Evolutionary conservation across 1,284 basidiomycete species (phyloP), one percentile per base, ranked within the genome.

Genomic region (Rhodotorula sp.): DNA sequence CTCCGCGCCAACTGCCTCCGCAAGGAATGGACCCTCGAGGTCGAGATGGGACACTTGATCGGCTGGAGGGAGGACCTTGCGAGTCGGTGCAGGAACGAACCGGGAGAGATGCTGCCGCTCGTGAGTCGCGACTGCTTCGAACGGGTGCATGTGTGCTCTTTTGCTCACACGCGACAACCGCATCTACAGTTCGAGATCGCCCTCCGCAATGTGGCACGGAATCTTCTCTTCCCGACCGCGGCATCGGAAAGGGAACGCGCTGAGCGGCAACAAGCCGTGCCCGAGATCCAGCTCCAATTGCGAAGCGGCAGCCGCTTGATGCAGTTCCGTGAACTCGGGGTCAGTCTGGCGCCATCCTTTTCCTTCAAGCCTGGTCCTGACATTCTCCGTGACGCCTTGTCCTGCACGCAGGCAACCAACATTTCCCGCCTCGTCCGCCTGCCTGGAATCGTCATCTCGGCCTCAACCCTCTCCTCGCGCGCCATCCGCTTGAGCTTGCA

Each of bases 401-500:
- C 56, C 10, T n/a, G 48, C 26, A 21, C 73, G 10, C 80, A 87
- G 71, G 95, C 97, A 7, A 87, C 95, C 77, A 94, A 90, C 43
- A 91, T 98, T 85, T 94, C 95, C 78, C 94, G 92, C 78, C 89
- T 99, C 56, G 95, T 99, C 49, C 90, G 97, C 72, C 87, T 99
- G 56, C 97, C 97, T 1, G 97, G 97, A 48, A 99, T 99, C 78
- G 94, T 99, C 79, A 97, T 99, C 80, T 95, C 95, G 52, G 91
- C 97, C 1, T 97, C 95, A 7, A 90, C 95, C 15, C 87, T 98
- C 31, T 91, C 94, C 0, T 93, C 95, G 3, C 89, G 95, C 43
- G 94, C 95, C 16, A 95, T 93, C 19, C 91, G 91, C 76, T 86
- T 99, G 18, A 89, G 92, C 78, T 85, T 99, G 43, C 92, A 94